phyloP scores from a whole-genome alignment of 23 red algal genomes.

The Chondrus crispus region DNA sequence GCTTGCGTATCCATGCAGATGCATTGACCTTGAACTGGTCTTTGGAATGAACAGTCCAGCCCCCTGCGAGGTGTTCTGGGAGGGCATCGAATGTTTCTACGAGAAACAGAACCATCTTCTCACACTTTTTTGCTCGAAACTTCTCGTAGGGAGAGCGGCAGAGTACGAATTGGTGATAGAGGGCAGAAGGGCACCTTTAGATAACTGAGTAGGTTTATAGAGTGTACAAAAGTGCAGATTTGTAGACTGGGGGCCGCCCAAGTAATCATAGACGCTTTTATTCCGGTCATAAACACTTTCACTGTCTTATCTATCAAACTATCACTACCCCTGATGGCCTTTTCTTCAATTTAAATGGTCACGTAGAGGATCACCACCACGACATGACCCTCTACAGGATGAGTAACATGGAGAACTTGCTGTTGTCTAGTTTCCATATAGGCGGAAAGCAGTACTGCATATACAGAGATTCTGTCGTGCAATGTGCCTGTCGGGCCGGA shows the following conservation, averaged over 20 bases:
- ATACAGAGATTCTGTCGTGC: too few species aligned
- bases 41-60: neutral
- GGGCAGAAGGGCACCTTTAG: neutral
- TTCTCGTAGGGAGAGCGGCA: neutral
- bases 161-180: neutral
- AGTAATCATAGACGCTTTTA: neutral
- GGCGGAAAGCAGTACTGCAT: too few species aligned
- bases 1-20: neutral
- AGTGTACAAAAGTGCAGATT: neutral
- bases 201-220: neutral
- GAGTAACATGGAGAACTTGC: neutral
- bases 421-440: too few species aligned
- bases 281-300: neutral
- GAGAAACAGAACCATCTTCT: neutral
- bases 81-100: neutral
- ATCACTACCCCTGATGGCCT: neutral
- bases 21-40: neutral
- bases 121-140: neutral
- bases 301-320: constrained; percentile 2
- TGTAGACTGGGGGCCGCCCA: neutral
- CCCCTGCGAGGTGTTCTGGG: neutral
- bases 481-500: too few species aligned
- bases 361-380: neutral
- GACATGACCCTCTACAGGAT: neutral
- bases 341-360: neutral